These are phyloP conservation scores for Paecilomyces dactylethromorphus DNA, from an alignment of 2,329 filamentous ascomycete species.

Conservation along the genomic window DNA sequence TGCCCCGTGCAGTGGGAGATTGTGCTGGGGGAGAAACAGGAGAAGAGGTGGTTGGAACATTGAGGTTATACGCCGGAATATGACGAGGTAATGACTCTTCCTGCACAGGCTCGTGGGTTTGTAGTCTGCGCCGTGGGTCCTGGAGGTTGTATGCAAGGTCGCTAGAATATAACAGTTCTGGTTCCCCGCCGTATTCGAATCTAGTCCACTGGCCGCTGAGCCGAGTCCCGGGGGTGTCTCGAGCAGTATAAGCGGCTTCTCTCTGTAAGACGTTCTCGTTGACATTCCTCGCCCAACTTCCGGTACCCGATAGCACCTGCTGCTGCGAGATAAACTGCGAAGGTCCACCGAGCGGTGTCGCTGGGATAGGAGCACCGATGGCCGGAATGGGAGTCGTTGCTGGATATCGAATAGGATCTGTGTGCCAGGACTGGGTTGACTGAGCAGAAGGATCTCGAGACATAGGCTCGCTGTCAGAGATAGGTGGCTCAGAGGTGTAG, in stretches of 20 bases:
- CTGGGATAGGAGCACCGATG: not conserved
- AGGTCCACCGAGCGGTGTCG: not conserved
- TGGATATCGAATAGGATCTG: not conserved
- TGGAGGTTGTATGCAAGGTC: not conserved
- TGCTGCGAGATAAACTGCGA: not conserved
- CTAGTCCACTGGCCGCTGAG: not conserved
- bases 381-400: not conserved
- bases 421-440: not conserved
- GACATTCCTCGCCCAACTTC: not conserved
- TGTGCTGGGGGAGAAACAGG: not conserved
- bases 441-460: not conserved
- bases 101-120: not conserved
- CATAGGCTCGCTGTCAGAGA: not conserved
- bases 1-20: not conserved
- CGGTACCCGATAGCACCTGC: not conserved
- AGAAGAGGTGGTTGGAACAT: not conserved
- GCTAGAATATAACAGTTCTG: not conserved
- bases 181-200: not conserved
- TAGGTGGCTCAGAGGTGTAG: not conserved
- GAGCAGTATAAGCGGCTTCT: not conserved
- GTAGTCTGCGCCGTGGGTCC: not conserved
- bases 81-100: not conserved
- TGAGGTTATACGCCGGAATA: not conserved
- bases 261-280: not conserved
- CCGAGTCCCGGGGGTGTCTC: not conserved